Evolutionary conservation across 148 eudicot genomes (phyloP), one percentile per base, ranked within the genome.

Genomic region (Cornus florida): DNA sequence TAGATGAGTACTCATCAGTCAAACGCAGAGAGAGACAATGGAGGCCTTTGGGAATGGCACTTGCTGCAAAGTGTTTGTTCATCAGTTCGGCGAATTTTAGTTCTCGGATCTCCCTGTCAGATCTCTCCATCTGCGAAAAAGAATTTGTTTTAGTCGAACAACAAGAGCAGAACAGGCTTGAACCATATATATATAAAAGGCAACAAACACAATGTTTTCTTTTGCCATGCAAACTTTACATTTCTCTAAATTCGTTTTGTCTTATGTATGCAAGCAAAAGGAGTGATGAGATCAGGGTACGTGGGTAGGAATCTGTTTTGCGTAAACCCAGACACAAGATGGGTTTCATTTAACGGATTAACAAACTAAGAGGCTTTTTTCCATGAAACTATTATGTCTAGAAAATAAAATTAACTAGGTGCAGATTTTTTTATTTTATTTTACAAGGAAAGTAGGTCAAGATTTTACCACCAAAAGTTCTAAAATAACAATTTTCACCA

Each of bases 1-100:
- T 97, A 65, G 99, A 94, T 74, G 99, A 97, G 83, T 97, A 97
- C 78, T 94, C 99, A 86, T 97, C 98, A n/a, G 98, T 94, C 86
- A 97, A 86, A 81, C 99, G 97, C 87, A 97, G 79, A 73, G 99
- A 86, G 75, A 97, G 91, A 83, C 99, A 97, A 83, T 97, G 95
- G 81, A 97, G 90, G 84, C 97, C 95, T 87, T 94, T 97, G 7
- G 99, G 99, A 78, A 97, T 84, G 22, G 99, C 89, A 82, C 95
- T 97, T 68, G 99, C 98, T 70, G 98, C 99, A 81, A 91, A 97
- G 79, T 97, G 99, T 82, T 94, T 97, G 87, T 97, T 94, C 94
- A 89, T 92, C 77, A 97, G 79, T 87, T 97, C 99, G 1, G 99
- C 92, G 74, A 97, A 97, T 84, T 89, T 97, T 35, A 98, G 91